Evolutionary conservation across 805 yeast genomes (phyloP).

Genomic region (Ogataea henricii): DNA sequence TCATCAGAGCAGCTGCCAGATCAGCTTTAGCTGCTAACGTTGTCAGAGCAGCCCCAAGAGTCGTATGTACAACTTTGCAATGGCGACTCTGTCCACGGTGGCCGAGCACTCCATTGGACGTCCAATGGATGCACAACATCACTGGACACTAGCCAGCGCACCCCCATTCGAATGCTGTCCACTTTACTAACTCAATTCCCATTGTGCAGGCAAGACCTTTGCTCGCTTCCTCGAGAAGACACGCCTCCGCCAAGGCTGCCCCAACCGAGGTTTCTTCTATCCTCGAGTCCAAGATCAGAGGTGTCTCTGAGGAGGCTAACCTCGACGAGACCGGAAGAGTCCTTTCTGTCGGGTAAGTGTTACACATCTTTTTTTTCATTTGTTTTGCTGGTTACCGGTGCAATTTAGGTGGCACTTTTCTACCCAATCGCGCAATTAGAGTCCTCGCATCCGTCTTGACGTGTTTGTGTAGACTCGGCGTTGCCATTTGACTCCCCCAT

Average conservation of each 20-base stretch:
- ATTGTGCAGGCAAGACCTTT: constrained; percentile 67
- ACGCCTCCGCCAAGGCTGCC: constrained; percentile 95
- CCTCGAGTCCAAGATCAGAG: constrained; percentile 99
- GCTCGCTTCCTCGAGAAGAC: constrained; percentile 67
- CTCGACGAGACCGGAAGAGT: constrained; percentile 99
- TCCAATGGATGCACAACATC: not conserved
- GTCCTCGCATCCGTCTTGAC: not conserved
- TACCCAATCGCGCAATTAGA: not conserved
- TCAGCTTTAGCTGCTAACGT: constrained; percentile 61
- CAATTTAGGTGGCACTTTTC: not conserved
- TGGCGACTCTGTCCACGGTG: not conserved
- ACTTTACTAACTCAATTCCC: constrained; percentile 22
- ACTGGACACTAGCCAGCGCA: not conserved
- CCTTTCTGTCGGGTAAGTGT: constrained; percentile 88
- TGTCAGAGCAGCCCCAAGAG: constrained; percentile 46
- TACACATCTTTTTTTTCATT: not conserved
- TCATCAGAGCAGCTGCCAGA: constrained; percentile 83
- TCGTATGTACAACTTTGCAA: constrained; percentile 41
- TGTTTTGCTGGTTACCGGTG: not conserved
- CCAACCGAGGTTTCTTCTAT: constrained; percentile 99
- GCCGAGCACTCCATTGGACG: not conserved
- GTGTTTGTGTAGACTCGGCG: not conserved
- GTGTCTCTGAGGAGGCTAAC: constrained; percentile 96
- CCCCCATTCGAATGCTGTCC: not conserved
- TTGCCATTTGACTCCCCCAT: not conserved